Percentiles rank a stretch among this genome's conserved stretches.
Conservation (phyloP, 305 asterid species). For the Nicotiana rustica region DNA sequence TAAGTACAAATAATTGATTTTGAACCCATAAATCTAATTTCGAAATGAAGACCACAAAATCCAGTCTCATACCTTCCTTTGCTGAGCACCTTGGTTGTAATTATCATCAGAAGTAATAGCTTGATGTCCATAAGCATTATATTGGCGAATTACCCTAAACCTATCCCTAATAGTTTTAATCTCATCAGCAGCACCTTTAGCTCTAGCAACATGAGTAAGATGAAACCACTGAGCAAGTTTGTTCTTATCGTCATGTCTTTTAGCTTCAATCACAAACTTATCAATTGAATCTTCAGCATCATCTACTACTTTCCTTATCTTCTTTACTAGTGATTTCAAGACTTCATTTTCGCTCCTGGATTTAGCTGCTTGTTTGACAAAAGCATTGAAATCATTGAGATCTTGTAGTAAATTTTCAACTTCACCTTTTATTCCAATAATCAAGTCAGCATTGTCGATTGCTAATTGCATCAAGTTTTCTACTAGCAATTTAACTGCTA, state of each 20-base stretch:
- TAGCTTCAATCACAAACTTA: conserved; percentile 48
- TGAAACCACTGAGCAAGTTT: conserved; percentile 21
- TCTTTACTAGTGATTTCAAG: conserved; percentile 58
- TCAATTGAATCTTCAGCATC: conserved; percentile 80
- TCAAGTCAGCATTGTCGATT: conserved; percentile 35
- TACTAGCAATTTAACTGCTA: conserved; percentile 64
- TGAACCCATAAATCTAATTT: too few relatives aligned
- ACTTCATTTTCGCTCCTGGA: conserved; percentile 50
- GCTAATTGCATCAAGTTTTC: conserved; percentile 63
- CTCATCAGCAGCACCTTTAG: conserved; percentile 19
- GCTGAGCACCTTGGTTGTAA: not conserved
- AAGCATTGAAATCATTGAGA: conserved; percentile 60
- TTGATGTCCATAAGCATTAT: conserved; percentile 26
- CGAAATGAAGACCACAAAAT: not conserved
- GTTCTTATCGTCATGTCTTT: not conserved
- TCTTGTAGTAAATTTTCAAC: conserved; percentile 52
- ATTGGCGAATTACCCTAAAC: not conserved
- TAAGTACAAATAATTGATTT: too few relatives aligned
- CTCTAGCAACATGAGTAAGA: conserved; percentile 31
- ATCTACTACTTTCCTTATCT: conserved; percentile 62
- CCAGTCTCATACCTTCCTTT: conserved; percentile 25
- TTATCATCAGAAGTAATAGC: not conserved
- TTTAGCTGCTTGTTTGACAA: conserved; percentile 62
- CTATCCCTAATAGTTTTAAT: conserved; percentile 15
- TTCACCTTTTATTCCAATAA: conserved; percentile 21